These are phyloP conservation scores for Diplodia seriata DNA, from an alignment of 2,329 filamentous ascomycete species.

Conservation along the genomic window DNA sequence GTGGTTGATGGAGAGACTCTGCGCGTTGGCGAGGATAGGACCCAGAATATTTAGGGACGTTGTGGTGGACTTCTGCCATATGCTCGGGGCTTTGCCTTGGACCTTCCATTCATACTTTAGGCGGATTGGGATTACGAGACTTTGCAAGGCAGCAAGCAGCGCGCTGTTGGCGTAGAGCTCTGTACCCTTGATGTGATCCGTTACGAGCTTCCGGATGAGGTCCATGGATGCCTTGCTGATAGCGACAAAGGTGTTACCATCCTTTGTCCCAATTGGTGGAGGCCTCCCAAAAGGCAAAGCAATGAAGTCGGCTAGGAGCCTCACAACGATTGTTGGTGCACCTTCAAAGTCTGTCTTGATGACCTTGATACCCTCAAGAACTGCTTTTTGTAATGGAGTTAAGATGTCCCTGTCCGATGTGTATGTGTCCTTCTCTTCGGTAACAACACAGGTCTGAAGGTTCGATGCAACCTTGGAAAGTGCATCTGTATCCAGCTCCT, in stretches of 20 bases:
- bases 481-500: conserved; percentile 66
- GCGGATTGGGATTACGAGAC: conserved; percentile 72
- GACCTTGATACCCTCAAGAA: conserved; percentile 71
- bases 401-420: conserved; percentile 75
- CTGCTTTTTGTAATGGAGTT: conserved; percentile 74
- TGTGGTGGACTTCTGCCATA: conserved; percentile 83
- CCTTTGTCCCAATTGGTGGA: conserved; percentile 32
- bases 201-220: conserved; percentile 67
- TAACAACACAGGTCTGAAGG: conserved; percentile 72
- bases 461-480: conserved; percentile 74
- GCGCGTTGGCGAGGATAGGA: conserved; percentile 63
- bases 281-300: conserved; percentile 67
- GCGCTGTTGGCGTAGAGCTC: conserved; percentile 75
- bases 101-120: conserved; percentile 82
- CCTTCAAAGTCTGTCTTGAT: conserved; percentile 70
- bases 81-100: conserved; percentile 71
- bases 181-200: conserved; percentile 65
- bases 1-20: conserved; percentile 42
- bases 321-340: conserved; percentile 72
- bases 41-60: conserved; percentile 72
- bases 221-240: conserved; percentile 83
- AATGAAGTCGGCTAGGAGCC: conserved; percentile 73
- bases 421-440: conserved; percentile 72
- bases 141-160: conserved; percentile 68
- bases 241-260: conserved; percentile 82